Evolutionary conservation across 2,329 filamentous ascomycete genomes (phyloP).

Genomic region (Balansia obtecta): DNA sequence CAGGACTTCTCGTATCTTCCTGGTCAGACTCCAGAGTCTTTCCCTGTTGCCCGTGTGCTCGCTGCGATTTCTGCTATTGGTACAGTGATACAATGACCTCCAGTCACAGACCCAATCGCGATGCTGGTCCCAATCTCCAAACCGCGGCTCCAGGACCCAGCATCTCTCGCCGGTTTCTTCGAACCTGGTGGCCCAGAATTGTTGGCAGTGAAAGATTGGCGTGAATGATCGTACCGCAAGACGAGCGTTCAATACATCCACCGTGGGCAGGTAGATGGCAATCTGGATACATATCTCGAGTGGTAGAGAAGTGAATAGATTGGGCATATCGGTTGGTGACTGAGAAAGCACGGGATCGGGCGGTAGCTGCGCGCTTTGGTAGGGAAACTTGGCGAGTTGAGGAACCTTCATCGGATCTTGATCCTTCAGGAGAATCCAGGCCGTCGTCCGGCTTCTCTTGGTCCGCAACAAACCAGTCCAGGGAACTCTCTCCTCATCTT

Average conservation of each 20-base stretch:
- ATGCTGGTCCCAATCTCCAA: too few relatives aligned
- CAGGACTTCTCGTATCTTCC: not conserved
- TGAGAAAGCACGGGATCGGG: not conserved
- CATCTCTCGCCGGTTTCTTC: not conserved
- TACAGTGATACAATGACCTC: conserved; percentile 1
- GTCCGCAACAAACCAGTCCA: too few relatives aligned
- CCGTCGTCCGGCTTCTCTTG: too few relatives aligned
- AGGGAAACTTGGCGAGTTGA: too few relatives aligned
- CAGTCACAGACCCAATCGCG: not conserved
- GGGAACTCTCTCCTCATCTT: too few relatives aligned
- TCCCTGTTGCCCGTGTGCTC: not conserved
- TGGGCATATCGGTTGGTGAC: too few relatives aligned
- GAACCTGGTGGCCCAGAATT: conserved; percentile 9
- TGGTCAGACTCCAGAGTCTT: not conserved
- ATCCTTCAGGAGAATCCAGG: too few relatives aligned
- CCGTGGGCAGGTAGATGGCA: not conserved
- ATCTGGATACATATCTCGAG: not conserved
- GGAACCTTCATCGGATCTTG: too few relatives aligned
- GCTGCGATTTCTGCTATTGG: not conserved
- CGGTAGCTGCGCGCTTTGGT: not conserved
- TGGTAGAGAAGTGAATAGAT: not conserved
- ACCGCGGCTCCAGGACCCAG: conserved; percentile 5
- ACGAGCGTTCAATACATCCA: not conserved
- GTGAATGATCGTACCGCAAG: conserved; percentile 2
- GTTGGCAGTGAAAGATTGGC: conserved; percentile 2